These are phyloP conservation scores for Torrubiella hemipterigena DNA, from an alignment of 2,329 filamentous ascomycete species.

Conservation along the genomic window DNA sequence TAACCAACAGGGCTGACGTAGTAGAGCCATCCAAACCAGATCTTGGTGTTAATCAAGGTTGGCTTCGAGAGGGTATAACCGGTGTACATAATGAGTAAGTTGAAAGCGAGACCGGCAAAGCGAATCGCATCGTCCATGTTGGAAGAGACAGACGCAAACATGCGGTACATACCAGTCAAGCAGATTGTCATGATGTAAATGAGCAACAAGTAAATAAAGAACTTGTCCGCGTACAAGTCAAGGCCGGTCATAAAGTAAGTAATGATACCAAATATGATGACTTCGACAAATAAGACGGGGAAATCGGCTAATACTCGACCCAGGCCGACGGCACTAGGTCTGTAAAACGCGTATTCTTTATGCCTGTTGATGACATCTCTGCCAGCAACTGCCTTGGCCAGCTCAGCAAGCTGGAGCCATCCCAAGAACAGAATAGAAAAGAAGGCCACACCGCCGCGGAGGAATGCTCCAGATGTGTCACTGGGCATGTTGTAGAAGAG, in stretches of 20 bases:
- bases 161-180: conserved; percentile 45
- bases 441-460: conserved; percentile 32
- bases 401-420: conserved; percentile 63
- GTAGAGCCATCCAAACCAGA: conserved; percentile 59
- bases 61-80: conserved; percentile 49
- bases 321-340: conserved; percentile 40
- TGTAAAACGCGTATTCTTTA: conserved; percentile 36
- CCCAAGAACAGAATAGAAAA: conserved; percentile 38
- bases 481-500: conserved; percentile 59
- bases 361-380: conserved; percentile 45
- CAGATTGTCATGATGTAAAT: conserved; percentile 43
- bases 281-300: conserved; percentile 46
- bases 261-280: conserved; percentile 55
- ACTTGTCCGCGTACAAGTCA: conserved; percentile 49
- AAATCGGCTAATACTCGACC: conserved; percentile 46
- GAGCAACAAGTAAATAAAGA: conserved; percentile 54
- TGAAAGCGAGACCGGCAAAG: conserved; percentile 41
- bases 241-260: conserved; percentile 70
- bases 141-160: conserved; percentile 43
- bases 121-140: conserved; percentile 52
- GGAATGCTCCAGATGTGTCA: conserved; percentile 52
- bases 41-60: conserved; percentile 41
- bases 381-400: conserved; percentile 65
- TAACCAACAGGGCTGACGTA: conserved; percentile 55
- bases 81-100: conserved; percentile 53